phyloP scores from a whole-genome alignment of 2,329 filamentous ascomycete genomes.

The Teratosphaeriaceae sp. region DNA sequence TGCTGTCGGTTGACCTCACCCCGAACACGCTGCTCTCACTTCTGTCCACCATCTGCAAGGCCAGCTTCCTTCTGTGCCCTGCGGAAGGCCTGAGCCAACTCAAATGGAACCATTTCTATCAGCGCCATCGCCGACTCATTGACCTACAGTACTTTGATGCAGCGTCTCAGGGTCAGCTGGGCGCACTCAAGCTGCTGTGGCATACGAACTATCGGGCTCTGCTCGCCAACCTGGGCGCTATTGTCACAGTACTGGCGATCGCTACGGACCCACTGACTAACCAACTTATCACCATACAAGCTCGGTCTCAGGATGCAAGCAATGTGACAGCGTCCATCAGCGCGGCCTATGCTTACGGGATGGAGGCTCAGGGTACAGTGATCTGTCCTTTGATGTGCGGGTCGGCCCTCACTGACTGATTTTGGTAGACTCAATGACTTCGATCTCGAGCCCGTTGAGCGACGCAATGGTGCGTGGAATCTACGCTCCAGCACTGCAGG shows the following conservation, averaged over 20 bases:
- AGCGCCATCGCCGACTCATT: neutral
- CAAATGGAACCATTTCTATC: constrained; percentile 14
- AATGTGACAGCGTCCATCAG: neutral
- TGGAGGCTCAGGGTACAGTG: neutral
- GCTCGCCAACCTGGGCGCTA: neutral
- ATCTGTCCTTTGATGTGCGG: neutral
- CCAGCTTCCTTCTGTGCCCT: constrained; percentile 9
- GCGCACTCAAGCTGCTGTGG: neutral
- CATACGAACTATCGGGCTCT: neutral
- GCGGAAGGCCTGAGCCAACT: constrained; percentile 12
- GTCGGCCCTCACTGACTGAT: neutral
- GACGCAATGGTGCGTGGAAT: neutral
- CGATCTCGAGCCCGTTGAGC: neutral
- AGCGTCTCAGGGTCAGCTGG: neutral
- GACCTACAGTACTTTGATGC: neutral
- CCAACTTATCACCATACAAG: neutral
- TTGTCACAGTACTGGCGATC: neutral
- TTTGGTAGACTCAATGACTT: neutral
- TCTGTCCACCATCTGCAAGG: constrained; percentile 7
- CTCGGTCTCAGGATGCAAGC: neutral
- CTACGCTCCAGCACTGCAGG: neutral
- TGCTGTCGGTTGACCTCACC: constrained; percentile 4
- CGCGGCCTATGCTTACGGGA: neutral
- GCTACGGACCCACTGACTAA: neutral
- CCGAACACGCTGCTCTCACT: constrained; percentile 11